Evolutionary conservation across 192 early-diverging fungal genomes (phyloP), one percentile per base, ranked within the genome.

Genomic region (Backusella circina): DNA sequence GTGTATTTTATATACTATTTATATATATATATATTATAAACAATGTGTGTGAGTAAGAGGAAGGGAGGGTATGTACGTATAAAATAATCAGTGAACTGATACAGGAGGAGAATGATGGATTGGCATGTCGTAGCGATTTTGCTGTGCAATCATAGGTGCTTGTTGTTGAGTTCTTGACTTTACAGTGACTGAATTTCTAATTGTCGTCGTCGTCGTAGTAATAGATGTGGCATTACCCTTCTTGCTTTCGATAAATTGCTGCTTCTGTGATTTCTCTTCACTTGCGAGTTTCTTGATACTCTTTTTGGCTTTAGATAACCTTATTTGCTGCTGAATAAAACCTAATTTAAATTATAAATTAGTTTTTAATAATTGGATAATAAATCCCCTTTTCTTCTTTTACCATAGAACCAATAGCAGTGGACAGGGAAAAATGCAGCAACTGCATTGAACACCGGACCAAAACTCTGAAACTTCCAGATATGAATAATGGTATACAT

Each of bases 331-430:
- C 33, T 73, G 35, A 67, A 82, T 76, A 38, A 82, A 82, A 0
- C 81, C 80, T 82, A 64, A 54, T 47, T 32, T 65, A 69, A 21
- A 75, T 33, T 47, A 5, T 41, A 30, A 68, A 3, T 8, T 28
- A 61, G 9, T 28, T 28, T 26, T 51, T 50, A 21, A 3, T 47
- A 47, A 4, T 47, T 18, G 1, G 44, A 3, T 47, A 23, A 18
- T 44, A 23, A 13, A 21, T 41, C 21, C 16, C 16, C 37, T 67
- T 0, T n/a, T 7, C 21, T 32, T 2, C n/a, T 26, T 35, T 76
- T 74, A 82, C 86, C 81, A 33, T 68, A 79, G 71, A 89, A 84
- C 88, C 88, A 89, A 57, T 83, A 85, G 50, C 85, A n/a, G 41
- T 89, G 88, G 67, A 89, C 77, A 2, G 86, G 85, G 26, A 85